These are phyloP conservation scores for Capsicum chinense DNA, from an alignment of 257 asterid genomes.

Conservation along the genomic window DNA sequence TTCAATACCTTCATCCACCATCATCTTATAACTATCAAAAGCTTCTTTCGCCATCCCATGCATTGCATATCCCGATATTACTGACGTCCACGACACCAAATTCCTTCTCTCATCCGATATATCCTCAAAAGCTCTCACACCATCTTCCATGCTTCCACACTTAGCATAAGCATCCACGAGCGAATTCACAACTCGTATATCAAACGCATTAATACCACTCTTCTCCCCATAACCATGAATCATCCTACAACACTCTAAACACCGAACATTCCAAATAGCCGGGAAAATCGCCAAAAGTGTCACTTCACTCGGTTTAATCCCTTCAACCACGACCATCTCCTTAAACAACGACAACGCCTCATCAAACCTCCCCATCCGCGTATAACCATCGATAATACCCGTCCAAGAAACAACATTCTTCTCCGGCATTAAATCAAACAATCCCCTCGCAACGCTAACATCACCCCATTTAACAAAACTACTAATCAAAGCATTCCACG, in stretches of 20 bases:
- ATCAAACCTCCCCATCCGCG: constrained; percentile 45
- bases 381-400: constrained; percentile 70
- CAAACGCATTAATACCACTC: constrained; percentile 50
- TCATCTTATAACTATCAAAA: constrained; percentile 45
- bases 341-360: constrained; percentile 61
- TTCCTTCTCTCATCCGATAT: constrained; percentile 48
- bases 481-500: constrained; percentile 74
- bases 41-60: constrained; percentile 80
- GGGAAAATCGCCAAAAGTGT: constrained; percentile 73
- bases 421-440: constrained; percentile 64
- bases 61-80: constrained; percentile 72
- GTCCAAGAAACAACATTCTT: constrained; percentile 83
- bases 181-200: constrained; percentile 67
- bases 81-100: constrained; percentile 76
- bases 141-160: constrained; percentile 60
- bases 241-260: constrained; percentile 53
- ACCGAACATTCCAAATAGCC: constrained; percentile 65
- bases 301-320: constrained; percentile 62
- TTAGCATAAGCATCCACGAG: constrained; percentile 73
- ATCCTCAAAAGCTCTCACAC: constrained; percentile 53
- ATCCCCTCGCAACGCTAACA: constrained; percentile 48
- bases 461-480: constrained; percentile 68
- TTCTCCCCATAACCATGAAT: constrained; percentile 66
- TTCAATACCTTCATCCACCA: constrained; percentile 51
- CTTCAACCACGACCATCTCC: constrained; percentile 54